A percentile compares a stretch with the other conserved stretches of the same genome.
These are phyloP conservation scores for Umbellularia californica DNA, from an alignment of 164 flowering plant genomes.

Conservation along the genomic window DNA sequence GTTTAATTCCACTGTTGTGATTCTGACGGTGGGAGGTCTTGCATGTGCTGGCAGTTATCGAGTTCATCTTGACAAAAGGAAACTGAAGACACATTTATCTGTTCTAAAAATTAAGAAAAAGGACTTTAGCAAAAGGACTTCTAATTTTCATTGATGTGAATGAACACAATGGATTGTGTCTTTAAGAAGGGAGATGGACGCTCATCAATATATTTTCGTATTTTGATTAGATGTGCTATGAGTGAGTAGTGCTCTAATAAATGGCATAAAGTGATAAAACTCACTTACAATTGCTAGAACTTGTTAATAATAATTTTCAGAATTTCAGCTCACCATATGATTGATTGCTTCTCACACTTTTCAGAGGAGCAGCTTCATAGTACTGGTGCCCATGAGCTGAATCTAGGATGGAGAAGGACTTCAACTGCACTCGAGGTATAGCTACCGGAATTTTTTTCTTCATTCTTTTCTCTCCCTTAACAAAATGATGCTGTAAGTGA, in stretches of 20 bases:
- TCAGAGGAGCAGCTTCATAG: constrained; percentile 1
- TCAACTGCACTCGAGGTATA: neutral
- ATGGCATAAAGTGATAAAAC: too few relatives aligned
- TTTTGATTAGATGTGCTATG: neutral
- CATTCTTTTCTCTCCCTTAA: neutral
- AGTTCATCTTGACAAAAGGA: too few relatives aligned
- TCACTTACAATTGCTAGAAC: neutral
- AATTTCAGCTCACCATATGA: neutral
- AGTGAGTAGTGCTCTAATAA: neutral
- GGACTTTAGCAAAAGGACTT: too few relatives aligned
- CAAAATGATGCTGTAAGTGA: constrained; percentile 1
- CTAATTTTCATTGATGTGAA: too few relatives aligned
- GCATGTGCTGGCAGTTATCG: too few relatives aligned
- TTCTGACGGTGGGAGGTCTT: too few relatives aligned
- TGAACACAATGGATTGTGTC: too few relatives aligned
- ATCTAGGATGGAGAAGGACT: neutral
- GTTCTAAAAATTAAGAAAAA: too few relatives aligned
- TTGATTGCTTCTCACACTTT: neutral
- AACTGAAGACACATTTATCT: too few relatives aligned
- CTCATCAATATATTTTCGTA: neutral
- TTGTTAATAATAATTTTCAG: neutral
- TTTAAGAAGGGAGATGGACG: neutral
- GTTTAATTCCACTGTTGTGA: too few relatives aligned
- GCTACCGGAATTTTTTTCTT: neutral
- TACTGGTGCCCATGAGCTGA: neutral